Percentiles rank a stretch among this genome's conserved stretches.
These are phyloP conservation scores for Salix purpurea DNA, from an alignment of 345 rosid species.

Conservation along the genomic window DNA sequence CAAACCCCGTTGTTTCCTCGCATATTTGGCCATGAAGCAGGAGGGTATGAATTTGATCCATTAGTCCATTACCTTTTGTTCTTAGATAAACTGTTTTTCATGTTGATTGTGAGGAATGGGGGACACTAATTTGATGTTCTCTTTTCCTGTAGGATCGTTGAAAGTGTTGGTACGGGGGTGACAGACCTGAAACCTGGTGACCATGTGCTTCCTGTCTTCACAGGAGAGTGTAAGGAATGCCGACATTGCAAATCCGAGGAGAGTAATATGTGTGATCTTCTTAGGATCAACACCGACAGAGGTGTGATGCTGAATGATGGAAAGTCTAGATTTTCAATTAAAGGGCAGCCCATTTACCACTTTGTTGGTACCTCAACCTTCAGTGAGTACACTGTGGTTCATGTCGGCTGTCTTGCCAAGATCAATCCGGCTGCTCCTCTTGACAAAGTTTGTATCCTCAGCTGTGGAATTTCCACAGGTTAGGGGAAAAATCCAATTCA, in stretches of 20 bases:
- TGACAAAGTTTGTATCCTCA: constrained; percentile 44
- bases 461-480: constrained; percentile 52
- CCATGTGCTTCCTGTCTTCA: constrained; percentile 42
- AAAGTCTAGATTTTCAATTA: constrained; percentile 36
- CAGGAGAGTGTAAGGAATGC: constrained; percentile 38
- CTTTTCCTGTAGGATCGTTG: constrained; percentile 22
- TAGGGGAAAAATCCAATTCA: neutral
- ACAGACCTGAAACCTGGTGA: constrained; percentile 37
- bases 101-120: neutral
- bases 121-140: neutral
- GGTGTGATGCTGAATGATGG: constrained; percentile 39
- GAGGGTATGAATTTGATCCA: constrained; percentile 3
- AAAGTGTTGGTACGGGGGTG: constrained; percentile 41
- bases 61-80: neutral
- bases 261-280: constrained; percentile 36
- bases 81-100: neutral
- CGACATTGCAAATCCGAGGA: constrained; percentile 32
- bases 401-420: constrained; percentile 42
- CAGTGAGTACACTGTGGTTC: constrained; percentile 41
- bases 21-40: constrained; percentile 22
- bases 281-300: constrained; percentile 38
- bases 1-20: constrained; percentile 16
- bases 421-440: constrained; percentile 45
- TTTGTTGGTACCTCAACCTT: constrained; percentile 44
- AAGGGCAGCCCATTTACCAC: constrained; percentile 36